phyloP scores from a whole-genome alignment of 2,329 filamentous ascomycete genomes.

The Trematosphaeria pertusa region DNA sequence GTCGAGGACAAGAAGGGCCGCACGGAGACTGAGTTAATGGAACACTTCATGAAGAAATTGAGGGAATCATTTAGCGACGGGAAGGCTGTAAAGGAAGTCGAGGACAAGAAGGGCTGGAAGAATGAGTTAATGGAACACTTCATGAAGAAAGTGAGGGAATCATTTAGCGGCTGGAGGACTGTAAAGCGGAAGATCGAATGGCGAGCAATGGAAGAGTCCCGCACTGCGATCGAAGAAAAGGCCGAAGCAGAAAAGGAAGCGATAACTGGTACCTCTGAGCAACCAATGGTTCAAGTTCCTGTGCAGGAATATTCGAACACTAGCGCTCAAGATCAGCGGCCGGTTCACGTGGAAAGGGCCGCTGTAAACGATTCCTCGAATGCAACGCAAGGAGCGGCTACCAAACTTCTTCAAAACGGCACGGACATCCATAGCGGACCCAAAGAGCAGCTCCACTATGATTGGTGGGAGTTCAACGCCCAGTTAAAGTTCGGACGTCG shows the following conservation, averaged over 20 bases:
- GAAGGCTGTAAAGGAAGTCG: neutral
- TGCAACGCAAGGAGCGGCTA: too few species aligned
- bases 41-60: slow-evolving; percentile 3
- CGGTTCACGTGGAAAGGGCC: too few species aligned
- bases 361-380: too few species aligned
- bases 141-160: slow-evolving; percentile 5
- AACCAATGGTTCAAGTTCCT: too few species aligned
- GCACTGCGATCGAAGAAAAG: neutral
- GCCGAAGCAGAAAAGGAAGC: neutral
- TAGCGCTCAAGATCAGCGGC: too few species aligned
- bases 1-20: neutral
- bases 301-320: too few species aligned
- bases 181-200: slow-evolving; percentile 1
- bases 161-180: too few species aligned
- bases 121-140: neutral
- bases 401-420: too few species aligned
- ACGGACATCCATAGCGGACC: too few species aligned
- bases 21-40: neutral
- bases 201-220: neutral
- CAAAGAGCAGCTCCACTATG: neutral
- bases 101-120: neutral
- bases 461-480: neutral
- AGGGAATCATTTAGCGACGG: too few species aligned
- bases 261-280: neutral
- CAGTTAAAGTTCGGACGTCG: neutral